A percentile compares a stretch with the other conserved stretches of the same genome.
These are phyloP conservation scores for Yarrowia sp. DNA, from an alignment of 805 yeast genomes.

Conservation along the genomic window DNA sequence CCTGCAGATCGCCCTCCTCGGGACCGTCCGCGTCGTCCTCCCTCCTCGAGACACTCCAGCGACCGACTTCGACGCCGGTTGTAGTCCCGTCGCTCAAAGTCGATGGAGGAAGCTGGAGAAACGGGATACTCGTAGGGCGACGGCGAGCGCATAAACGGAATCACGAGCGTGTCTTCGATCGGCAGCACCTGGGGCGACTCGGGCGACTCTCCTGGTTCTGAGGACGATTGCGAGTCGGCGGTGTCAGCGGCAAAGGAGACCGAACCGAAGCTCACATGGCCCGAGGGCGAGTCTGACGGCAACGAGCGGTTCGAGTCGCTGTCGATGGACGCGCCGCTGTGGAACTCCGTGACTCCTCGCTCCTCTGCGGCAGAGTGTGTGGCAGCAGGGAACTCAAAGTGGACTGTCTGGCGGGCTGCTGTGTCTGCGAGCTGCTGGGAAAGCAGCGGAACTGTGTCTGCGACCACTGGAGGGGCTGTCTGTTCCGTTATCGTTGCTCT, in stretches of 20 bases:
- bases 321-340: neutral
- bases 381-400: neutral
- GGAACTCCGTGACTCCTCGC: neutral
- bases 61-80: constrained; percentile 3
- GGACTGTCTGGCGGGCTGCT: neutral
- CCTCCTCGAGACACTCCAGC: neutral
- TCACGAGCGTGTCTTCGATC: constrained; percentile 12
- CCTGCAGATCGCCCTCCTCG: neutral
- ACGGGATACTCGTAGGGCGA: constrained; percentile 17
- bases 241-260: constrained; percentile 8
- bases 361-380: neutral
- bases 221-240: neutral
- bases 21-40: neutral
- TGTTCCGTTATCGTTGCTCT: neutral
- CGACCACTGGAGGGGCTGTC: neutral
- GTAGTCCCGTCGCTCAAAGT: constrained; percentile 1
- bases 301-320: neutral
- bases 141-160: constrained; percentile 8
- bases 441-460: neutral
- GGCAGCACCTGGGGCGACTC: neutral
- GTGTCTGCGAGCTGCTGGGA: neutral
- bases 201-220: neutral
- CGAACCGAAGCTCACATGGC: neutral
- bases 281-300: neutral
- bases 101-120: neutral